Conservation (phyloP, 768 basidiomycete genomes). For the Termitomyces sp. region DNA sequence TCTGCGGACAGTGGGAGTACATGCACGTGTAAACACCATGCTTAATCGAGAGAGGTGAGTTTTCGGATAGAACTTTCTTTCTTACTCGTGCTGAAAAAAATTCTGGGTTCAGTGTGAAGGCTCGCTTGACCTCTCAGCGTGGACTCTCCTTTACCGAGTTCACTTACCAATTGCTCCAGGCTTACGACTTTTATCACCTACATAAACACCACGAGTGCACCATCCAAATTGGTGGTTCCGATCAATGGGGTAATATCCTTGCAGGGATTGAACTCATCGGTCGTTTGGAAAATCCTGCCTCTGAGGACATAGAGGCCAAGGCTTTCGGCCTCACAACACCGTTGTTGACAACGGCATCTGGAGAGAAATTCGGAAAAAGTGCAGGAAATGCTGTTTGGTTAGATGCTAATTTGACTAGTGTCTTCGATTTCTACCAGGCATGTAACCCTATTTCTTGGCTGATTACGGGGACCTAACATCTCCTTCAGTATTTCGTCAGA, state of each 20-base stretch:
- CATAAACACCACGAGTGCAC: constrained; percentile 64
- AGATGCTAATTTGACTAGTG: constrained; percentile 71
- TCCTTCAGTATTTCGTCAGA: constrained; percentile 81
- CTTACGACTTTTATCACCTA: constrained; percentile 89
- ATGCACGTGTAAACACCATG: constrained; percentile 87
- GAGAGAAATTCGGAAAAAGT: constrained; percentile 97
- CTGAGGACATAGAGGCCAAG: constrained; percentile 24
- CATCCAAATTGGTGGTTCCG: constrained; percentile 93
- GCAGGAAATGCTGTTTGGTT: constrained; percentile 96
- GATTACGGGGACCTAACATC: not conserved
- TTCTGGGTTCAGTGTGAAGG: constrained; percentile 63
- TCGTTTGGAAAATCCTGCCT: constrained; percentile 34
- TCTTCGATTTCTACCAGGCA: constrained; percentile 95
- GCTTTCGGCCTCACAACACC: constrained; percentile 91
- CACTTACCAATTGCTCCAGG: constrained; percentile 95
- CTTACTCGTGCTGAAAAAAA: not conserved
- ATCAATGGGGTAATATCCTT: constrained; percentile 98
- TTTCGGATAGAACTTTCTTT: constrained; percentile 4
- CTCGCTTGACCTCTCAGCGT: constrained; percentile 71
- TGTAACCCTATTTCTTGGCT: constrained; percentile 8
- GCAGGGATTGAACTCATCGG: constrained; percentile 91
- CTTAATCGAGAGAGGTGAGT: constrained; percentile 82
- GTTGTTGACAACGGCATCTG: constrained; percentile 83
- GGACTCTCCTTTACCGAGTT: constrained; percentile 99
- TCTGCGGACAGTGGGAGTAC: constrained; percentile 74